Evolutionary conservation across 1,284 basidiomycete genomes (phyloP), one percentile per base, ranked within the genome.

Genomic region (Fomitopsis schrenkii): DNA sequence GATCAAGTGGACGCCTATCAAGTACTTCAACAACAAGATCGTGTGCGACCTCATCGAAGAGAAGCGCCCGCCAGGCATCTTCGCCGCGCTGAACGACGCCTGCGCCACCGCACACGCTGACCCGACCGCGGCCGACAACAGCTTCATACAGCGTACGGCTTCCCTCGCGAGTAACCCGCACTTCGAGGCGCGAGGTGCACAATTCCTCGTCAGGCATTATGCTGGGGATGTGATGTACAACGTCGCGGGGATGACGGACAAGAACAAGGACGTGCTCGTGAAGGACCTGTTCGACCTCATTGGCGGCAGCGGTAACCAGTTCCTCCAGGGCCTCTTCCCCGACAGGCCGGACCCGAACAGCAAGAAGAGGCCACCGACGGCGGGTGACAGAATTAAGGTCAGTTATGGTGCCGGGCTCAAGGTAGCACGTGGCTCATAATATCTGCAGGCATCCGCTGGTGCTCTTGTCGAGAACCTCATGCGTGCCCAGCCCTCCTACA

Each of bases 1-100:
- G 77, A 99, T 99, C 80, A 94, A 98, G 76, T 99, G 97, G 97
- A 97, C 91, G 0, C 97, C 97, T 0, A 99, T 99, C 84, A 95
- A 97, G 69, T 98, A 94, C 75, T 95, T 95, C 83, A 94, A 95
- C 74, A 95, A 95, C 81, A 93, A 94, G 79, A 89, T 99, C 66
- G 97, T 99, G 22, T 99, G 97, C 76, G 95, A 98, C 73, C 84
- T 99, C 36, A 99, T 99, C 69, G 97, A 99, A 76, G 95, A 97
- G 74, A 88, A 90, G 62, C 88, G 94, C 26, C 97, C 97, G 0
- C 97, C 97, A 17, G 97, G 97, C 57, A 94, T 99, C 67, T 99
- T 99, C 68, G 95, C 97, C 3, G 95, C 97, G 1, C 82, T 99
- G 63, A 99, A 99, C 72, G 97, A 99, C 69, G 97, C 97, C 26